These are phyloP conservation scores for Ichthyophthirius multifiliis DNA, from an alignment of 169 alveolate species.

Conservation along the genomic window DNA sequence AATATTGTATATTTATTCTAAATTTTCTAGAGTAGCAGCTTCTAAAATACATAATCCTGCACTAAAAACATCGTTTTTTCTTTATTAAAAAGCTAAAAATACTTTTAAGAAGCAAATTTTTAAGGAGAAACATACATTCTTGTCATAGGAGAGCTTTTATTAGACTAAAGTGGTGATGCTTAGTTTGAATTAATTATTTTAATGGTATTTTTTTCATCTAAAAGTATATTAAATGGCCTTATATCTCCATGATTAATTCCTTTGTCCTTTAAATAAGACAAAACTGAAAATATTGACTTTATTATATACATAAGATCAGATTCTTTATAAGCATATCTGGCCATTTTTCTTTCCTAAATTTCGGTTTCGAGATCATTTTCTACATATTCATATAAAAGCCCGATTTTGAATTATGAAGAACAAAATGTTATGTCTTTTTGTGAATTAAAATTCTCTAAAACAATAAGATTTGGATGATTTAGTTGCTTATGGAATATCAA, in stretches of 20 bases:
- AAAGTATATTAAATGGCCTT: neutral
- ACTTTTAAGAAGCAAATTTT: neutral
- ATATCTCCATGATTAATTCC: neutral
- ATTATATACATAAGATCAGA: neutral
- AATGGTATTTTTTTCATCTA: too few species aligned
- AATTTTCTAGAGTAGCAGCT: conserved; percentile 4
- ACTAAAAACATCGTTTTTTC: neutral
- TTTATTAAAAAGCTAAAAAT: neutral
- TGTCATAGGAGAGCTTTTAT: neutral
- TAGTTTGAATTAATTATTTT: too few species aligned
- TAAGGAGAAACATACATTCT: conserved; percentile 8
- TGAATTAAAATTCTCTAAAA: neutral
- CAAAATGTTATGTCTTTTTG: neutral
- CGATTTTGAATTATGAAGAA: neutral
- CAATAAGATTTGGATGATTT: neutral
- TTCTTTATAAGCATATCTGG: neutral
- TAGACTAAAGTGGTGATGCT: neutral
- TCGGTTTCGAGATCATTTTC: neutral
- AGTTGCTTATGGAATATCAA: neutral
- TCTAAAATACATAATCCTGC: conserved; percentile 2
- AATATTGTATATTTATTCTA: too few species aligned
- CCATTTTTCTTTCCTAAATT: neutral
- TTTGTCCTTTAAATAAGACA: neutral
- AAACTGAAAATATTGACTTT: neutral
- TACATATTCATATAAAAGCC: conserved; percentile 8